These are phyloP conservation scores for Leccinum ambiguum DNA, from an alignment of 1,284 basidiomycete genomes.

Conservation along the genomic window DNA sequence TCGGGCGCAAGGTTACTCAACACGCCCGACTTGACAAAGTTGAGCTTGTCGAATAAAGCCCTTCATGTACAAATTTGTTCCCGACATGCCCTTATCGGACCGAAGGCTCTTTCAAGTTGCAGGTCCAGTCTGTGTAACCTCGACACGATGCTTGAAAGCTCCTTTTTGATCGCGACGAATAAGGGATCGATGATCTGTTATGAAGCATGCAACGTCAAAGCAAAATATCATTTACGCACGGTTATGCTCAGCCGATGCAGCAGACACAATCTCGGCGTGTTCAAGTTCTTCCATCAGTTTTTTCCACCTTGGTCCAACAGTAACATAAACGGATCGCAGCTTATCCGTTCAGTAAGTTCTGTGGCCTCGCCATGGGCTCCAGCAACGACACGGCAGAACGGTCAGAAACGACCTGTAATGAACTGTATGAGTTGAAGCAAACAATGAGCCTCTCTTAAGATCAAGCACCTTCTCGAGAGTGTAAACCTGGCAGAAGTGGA, in stretches of 20 bases:
- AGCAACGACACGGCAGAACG: conserved; percentile 74
- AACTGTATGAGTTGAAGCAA: not conserved
- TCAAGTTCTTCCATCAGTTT: conserved; percentile 60
- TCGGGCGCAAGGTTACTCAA: conserved; percentile 75
- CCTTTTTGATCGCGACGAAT: conserved; percentile 72
- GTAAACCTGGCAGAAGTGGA: conserved; percentile 63
- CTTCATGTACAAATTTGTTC: conserved; percentile 84
- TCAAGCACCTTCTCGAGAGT: conserved; percentile 91
- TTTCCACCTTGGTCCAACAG: conserved; percentile 65
- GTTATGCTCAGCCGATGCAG: conserved; percentile 59
- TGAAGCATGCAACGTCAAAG: conserved; percentile 6
- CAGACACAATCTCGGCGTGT: conserved; percentile 62
- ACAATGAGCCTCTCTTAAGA: conserved; percentile 60
- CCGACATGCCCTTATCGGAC: conserved; percentile 64
- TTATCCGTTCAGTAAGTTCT: conserved; percentile 76
- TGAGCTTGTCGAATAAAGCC: conserved; percentile 83
- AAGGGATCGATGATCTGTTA: conserved; percentile 68
- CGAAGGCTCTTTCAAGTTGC: conserved; percentile 52
- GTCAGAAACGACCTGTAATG: conserved; percentile 66
- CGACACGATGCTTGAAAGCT: conserved; percentile 74
- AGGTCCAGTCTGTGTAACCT: conserved; percentile 86
- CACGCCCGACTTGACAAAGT: conserved; percentile 77
- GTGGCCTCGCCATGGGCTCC: conserved; percentile 76
- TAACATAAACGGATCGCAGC: conserved; percentile 77
- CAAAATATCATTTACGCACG: conserved; percentile 40